These are phyloP conservation scores for Neonothopanus nambi DNA, from an alignment of 1,284 basidiomycete genomes.

Conservation along the genomic window DNA sequence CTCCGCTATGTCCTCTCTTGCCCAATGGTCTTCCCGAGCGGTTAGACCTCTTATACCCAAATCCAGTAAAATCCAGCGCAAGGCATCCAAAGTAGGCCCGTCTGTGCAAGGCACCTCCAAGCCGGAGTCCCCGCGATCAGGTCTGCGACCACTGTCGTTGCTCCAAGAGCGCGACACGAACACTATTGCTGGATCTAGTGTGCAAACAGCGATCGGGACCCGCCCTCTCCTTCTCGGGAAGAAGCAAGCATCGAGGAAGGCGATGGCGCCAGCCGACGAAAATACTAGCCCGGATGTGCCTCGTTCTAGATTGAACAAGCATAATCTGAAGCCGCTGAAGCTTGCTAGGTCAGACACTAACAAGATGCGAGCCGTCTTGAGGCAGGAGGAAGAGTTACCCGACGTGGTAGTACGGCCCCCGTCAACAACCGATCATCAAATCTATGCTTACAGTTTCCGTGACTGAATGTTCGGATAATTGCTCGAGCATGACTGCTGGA, in stretches of 20 bases:
- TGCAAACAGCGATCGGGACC: slow-evolving; percentile 30
- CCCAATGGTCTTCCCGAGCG: slow-evolving; percentile 50
- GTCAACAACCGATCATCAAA: slow-evolving; percentile 35
- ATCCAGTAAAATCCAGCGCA: slow-evolving; percentile 45
- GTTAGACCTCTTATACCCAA: slow-evolving; percentile 55
- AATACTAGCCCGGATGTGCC: slow-evolving; percentile 35
- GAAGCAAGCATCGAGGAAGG: slow-evolving; percentile 39
- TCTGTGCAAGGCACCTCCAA: slow-evolving; percentile 30
- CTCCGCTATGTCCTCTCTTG: slow-evolving; percentile 38
- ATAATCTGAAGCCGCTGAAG: slow-evolving; percentile 53
- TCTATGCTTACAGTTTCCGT: slow-evolving; percentile 37
- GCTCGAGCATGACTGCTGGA: neutral
- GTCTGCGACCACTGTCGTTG: slow-evolving; percentile 62
- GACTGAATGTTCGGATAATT: slow-evolving; percentile 30
- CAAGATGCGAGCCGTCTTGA: slow-evolving; percentile 51
- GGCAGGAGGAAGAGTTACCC: slow-evolving; percentile 43
- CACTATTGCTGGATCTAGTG: slow-evolving; percentile 19
- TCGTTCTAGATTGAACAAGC: slow-evolving; percentile 33
- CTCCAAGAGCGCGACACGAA: slow-evolving; percentile 59
- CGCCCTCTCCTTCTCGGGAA: slow-evolving; percentile 57
- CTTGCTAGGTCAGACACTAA: slow-evolving; percentile 61
- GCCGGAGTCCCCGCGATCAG: slow-evolving; percentile 38
- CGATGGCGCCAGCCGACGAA: slow-evolving; percentile 37
- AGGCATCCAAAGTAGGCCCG: slow-evolving; percentile 33
- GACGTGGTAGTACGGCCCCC: slow-evolving; percentile 48